These are phyloP conservation scores for Didymella glomerata DNA, from an alignment of 2,329 filamentous ascomycete genomes.

Conservation along the genomic window DNA sequence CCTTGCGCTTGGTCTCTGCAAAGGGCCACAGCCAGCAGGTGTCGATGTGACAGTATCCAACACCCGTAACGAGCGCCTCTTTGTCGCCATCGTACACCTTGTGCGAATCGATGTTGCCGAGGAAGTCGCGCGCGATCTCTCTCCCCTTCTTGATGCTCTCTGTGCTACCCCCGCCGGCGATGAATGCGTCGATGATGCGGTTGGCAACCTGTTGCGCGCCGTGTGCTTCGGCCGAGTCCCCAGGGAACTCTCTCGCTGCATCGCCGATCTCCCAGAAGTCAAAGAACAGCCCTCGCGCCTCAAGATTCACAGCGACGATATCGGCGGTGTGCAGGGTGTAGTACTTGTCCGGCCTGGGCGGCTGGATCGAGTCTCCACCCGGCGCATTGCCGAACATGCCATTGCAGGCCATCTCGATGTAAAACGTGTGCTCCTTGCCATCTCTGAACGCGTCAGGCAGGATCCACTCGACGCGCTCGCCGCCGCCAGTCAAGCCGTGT, in stretches of 20 bases:
- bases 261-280: slow-evolving; percentile 97
- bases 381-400: slow-evolving; percentile 96
- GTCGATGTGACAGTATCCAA: slow-evolving; percentile 98
- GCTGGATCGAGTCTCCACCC: slow-evolving; percentile 85
- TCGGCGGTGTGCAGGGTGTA: slow-evolving; percentile 80
- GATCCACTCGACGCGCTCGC: slow-evolving; percentile 90
- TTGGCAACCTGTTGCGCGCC: slow-evolving; percentile 84
- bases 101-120: slow-evolving; percentile 82
- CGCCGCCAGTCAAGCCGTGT: slow-evolving; percentile 89
- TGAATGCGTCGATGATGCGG: slow-evolving; percentile 88
- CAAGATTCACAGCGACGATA: slow-evolving; percentile 87
- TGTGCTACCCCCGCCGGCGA: slow-evolving; percentile 75
- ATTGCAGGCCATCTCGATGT: slow-evolving; percentile 99
- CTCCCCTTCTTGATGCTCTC: slow-evolving; percentile 81
- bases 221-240: slow-evolving; percentile 88
- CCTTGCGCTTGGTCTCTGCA: slow-evolving; percentile 96
- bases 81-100: slow-evolving; percentile 83
- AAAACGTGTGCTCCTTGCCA: slow-evolving; percentile 86
- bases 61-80: slow-evolving; percentile 80
- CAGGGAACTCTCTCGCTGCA: slow-evolving; percentile 88
- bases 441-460: slow-evolving; percentile 83
- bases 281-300: slow-evolving; percentile 82
- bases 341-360: slow-evolving; percentile 83
- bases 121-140: slow-evolving; percentile 81
- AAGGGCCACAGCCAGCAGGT: slow-evolving; percentile 99